Conservation (phyloP, 148 eudicot species). For the Vaccinium macrocarpon region DNA sequence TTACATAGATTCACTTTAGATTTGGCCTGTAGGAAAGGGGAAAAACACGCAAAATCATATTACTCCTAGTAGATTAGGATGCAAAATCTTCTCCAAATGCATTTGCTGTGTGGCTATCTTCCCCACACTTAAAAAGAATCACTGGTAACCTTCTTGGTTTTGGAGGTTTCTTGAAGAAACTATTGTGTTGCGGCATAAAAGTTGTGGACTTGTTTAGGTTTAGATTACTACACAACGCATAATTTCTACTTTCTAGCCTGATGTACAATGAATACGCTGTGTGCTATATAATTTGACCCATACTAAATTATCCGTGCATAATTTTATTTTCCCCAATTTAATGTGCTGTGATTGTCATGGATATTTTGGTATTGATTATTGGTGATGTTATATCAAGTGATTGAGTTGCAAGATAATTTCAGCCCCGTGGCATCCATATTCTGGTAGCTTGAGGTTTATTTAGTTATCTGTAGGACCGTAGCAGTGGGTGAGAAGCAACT, state of each 20-base stretch:
- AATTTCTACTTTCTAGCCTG: neutral
- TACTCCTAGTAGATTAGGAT: neutral
- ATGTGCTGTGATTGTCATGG: too few species aligned
- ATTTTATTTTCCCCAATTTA: too few species aligned
- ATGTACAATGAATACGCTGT: neutral
- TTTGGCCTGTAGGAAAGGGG: neutral
- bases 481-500: neutral
- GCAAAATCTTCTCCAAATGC: neutral
- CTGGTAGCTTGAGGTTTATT: neutral
- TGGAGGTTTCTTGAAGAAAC: neutral
- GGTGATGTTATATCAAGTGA: neutral
- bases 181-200: neutral
- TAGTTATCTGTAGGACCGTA: neutral
- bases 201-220: neutral
- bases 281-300: neutral
- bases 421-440: neutral
- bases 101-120: neutral
- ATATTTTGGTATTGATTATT: neutral
- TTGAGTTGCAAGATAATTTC: neutral
- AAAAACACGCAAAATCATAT: neutral
- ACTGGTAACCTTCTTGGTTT: neutral
- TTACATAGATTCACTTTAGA: neutral
- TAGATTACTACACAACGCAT: neutral
- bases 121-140: neutral
- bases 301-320: too few species aligned